These are phyloP conservation scores for Corymbia calophylla DNA, from an alignment of 441 rosid genomes.

Conservation along the genomic window DNA sequence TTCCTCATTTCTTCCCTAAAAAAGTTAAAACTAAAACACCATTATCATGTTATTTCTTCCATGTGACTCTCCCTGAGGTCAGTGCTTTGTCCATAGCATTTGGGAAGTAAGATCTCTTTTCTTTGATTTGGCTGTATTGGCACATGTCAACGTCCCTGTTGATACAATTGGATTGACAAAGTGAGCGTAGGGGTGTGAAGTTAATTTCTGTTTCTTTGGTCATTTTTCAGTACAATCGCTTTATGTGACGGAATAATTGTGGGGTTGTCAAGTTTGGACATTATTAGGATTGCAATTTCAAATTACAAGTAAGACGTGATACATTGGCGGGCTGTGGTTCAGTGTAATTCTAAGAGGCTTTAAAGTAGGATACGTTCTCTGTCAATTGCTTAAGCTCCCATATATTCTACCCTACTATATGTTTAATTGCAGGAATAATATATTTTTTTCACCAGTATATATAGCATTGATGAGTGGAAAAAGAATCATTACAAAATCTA, in stretches of 20 bases:
- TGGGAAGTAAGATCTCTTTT: background rate
- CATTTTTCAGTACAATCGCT: background rate
- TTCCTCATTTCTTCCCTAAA: background rate
- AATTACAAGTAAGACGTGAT: background rate
- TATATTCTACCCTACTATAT: background rate
- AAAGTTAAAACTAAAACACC: background rate
- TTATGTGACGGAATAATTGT: background rate
- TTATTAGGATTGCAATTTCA: background rate
- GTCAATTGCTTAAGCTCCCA: background rate
- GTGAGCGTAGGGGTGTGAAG: background rate
- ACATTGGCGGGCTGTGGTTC: background rate
- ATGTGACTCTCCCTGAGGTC: background rate
- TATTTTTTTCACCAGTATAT: background rate
- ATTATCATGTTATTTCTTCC: background rate
- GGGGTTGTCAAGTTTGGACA: background rate
- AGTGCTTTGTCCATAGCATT: background rate
- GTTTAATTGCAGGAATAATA: background rate
- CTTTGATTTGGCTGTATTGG: background rate
- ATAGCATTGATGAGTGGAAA: background rate
- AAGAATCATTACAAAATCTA: background rate
- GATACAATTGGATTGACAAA: background rate
- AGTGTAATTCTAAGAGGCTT: background rate
- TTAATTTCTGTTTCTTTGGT: background rate
- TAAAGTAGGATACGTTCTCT: background rate
- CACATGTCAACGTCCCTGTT: background rate